Evolutionary conservation across 2,329 filamentous ascomycete species (phyloP), one percentile per base, ranked within the genome.

Genomic region (Erysiphe neolycopersici): DNA sequence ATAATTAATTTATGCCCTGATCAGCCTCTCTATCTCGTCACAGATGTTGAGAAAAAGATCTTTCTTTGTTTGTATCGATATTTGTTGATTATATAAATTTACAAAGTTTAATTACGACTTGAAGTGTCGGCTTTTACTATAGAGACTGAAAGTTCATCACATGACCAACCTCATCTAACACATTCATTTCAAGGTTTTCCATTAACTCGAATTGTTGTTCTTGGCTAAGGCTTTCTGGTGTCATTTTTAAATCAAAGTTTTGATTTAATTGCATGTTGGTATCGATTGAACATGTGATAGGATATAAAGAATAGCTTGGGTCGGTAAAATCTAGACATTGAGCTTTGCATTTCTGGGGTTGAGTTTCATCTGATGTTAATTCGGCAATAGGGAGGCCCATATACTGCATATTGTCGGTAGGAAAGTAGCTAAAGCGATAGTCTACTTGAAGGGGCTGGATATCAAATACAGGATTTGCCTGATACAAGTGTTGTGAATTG

Each of bases 191-290:
- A 31, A 92, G 66, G 41, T 75, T 74, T 44, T 76, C 73, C 78
- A 91, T 83, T 33, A 92, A 63, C 61, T 92, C 80, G 48, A 76
- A 61, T 59, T 89, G 82, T 59, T 91, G 81, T 53, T 82, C 71
- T 49, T 84, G 77, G 46, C 75, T 85, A 30, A 91, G 63, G 46
- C 68, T 79, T 49, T 74, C 82, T 52, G 72, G 73, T 46, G 55
- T 69, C 68, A 56, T 57, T 48, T 61, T 53, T 54, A 64, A 58
- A 47, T 61, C 55, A 29, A 60, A 61, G 45, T 61, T 62, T 11
- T 61, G 59, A 39, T 64, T 61, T 38, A 62, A 60, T 49, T 49
- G 57, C 37, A 53, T 37, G 42, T 49, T 52, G n/a, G 49, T 46
- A 2, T 49, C 48, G 44, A 58, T 58, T 22, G 45, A 49, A 41